Percentiles rank a stretch among this genome's conserved stretches.
These are phyloP conservation scores for Neofusicoccum sp. DNA, from an alignment of 2,329 filamentous ascomycete genomes.

Conservation along the genomic window DNA sequence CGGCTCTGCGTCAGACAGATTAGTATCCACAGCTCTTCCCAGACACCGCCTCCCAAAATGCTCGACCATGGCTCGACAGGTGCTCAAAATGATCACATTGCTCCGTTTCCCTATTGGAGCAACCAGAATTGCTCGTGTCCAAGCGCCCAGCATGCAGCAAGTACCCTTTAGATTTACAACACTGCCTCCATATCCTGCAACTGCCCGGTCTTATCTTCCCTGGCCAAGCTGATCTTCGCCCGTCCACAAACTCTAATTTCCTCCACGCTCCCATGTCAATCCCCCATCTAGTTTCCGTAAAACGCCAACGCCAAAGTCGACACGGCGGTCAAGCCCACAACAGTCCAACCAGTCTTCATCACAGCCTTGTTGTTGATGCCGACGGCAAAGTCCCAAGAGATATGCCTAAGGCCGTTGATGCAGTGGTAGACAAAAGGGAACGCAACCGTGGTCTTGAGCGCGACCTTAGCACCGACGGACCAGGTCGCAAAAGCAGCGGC, in stretches of 20 bases:
- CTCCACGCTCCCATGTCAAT: neutral
- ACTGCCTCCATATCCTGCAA: neutral
- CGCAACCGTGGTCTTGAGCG: slow-evolving; percentile 58
- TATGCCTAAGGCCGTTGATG: slow-evolving; percentile 69
- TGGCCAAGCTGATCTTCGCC: neutral
- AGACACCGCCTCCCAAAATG: neutral
- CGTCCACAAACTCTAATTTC: neutral
- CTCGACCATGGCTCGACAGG: too few species aligned
- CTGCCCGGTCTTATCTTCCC: neutral
- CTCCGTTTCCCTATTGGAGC: neutral
- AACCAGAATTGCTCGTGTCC: neutral
- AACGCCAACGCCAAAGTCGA: slow-evolving; percentile 11
- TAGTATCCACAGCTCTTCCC: neutral
- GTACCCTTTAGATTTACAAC: slow-evolving; percentile 3
- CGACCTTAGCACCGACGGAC: slow-evolving; percentile 58
- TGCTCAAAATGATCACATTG: neutral
- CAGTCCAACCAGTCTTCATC: slow-evolving; percentile 63
- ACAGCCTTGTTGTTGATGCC: slow-evolving; percentile 64
- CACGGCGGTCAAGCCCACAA: slow-evolving; percentile 56
- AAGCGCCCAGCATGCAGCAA: neutral
- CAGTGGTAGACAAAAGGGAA: slow-evolving; percentile 67
- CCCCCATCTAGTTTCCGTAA: neutral
- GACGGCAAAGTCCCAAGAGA: slow-evolving; percentile 66
- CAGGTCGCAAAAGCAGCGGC: slow-evolving; percentile 64
- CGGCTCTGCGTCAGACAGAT: too few species aligned